Evolutionary conservation across 768 basidiomycete genomes (phyloP), one percentile per base, ranked within the genome.

Genomic region (Termitomyces sp.): DNA sequence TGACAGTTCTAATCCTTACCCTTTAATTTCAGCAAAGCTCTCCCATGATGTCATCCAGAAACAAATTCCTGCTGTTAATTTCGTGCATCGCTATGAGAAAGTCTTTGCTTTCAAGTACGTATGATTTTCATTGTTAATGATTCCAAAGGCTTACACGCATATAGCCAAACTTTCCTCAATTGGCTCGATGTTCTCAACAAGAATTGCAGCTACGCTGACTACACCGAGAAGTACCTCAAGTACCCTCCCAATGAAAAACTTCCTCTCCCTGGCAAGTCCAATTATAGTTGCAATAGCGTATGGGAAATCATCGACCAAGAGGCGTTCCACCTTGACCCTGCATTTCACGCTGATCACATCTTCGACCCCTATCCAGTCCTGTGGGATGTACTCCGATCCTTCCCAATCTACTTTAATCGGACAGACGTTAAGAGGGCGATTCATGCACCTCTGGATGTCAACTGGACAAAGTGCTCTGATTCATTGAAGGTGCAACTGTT

Each of bases 361-460:
- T 88, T 89, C 70, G 88, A 90, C 65, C 87, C 83, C 62, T 89
- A 75, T 70, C 89, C 88, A 0, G 76, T 87, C 40, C 73, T 87
- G 12, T 91, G 87, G 89, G 89, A 91, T 59, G 88, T 90, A 5
- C 84, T 91, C 30, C 89, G 88, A n/a, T 90, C 87, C 79, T 88
- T 81, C 0, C 88, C 88, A 1, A 56, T 91, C 39, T 91, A 90
- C 71, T 91, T 91, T 66, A 78, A 89, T 70, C 79, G 83, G 42
- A 64, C 64, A 5, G 86, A 91, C 34, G 88, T 92, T 52, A 87
- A 89, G 71, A 63, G 65, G 36, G 88, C 82, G 3, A 87, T 91
- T 46, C 88, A 91, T 61, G 90, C 88, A 0, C 89, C 90, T 0
- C 39, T 73, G 3, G 68, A 83, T 62, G 81, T 83, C 8, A 66